Evolutionary conservation across 2,329 filamentous ascomycete genomes (phyloP), one percentile per base, ranked within the genome.

Genomic region (Microsporum ferrugineum): DNA sequence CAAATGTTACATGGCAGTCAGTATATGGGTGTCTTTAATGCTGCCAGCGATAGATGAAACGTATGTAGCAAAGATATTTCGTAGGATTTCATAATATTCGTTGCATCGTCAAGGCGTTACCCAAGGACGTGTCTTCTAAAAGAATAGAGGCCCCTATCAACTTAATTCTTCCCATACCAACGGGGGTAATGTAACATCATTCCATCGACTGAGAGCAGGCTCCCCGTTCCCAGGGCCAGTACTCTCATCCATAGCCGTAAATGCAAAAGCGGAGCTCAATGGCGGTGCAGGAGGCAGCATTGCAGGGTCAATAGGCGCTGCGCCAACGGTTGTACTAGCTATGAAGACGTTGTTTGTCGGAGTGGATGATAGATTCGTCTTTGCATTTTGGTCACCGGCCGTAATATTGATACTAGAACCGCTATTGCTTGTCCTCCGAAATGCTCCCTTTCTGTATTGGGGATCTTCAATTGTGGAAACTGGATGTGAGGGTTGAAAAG

Each of bases 91-190:
- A n/a, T 55, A 31, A 36, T n/a, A 23, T 17, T 55, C 31, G 14
- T 55, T n/a, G 27, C 27, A 38, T 34, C 31, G 14, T 38, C 31
- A 49, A 3, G 27, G 45, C 23, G 31, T 23, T 4, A 31, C 31
- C 23, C 2, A 17, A 8, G 49, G 45, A 1, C 23, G 8, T 10
- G 31, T 3, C 5, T 23, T 5, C 34, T 1, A n/a, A 55, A 29
- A 17, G 14, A 8, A 7, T 4, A 2, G n/a, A 17, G 5, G 12
- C 14, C 3, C 0, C 12, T 29, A 27, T 43, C 65, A 69, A 12
- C 62, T 39, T 38, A 75, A 60, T 43, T 75, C 73, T 66, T 76
- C 73, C 74, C 74, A 76, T 39, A 72, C 63, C 66, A 76, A 69
- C 27, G 74, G 73, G 14, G 73, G 71, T 41, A 76, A 67, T 0